Evolutionary conservation across 306 rosid genomes (phyloP), one percentile per base, ranked within the genome.

Genomic region (Quillaja saponaria): DNA sequence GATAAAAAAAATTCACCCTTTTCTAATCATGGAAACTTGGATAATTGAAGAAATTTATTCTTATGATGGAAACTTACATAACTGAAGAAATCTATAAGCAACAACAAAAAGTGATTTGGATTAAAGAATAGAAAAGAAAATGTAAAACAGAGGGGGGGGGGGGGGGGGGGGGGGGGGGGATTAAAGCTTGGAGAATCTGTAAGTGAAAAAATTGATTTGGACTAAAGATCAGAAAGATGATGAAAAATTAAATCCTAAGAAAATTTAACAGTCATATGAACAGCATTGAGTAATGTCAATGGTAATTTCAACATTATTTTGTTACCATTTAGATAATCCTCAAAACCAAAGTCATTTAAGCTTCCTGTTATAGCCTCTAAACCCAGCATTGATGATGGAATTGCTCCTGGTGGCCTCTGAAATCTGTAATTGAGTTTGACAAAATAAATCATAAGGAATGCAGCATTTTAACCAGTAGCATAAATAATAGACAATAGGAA

Each of bases 261-360:
- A 25, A 25, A 25, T 25, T 39, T 39, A 12, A 39, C 31, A 25
- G 31, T 39, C 7, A 39, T 39, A 2, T 39, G 31, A 25, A 25
- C 31, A 25, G 31, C 31, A 25, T 4, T 1, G 31, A 25, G 31
- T 25, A 25, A 25, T 25, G 31, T 25, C 31, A 25, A 25, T 25
- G 4, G 31, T 25, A 25, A 25, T 25, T 25, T 42, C 44, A 13
- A 51, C 62, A 60, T 59, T 49, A 18, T 35, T 60, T 55, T 25
- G 51, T 84, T 76, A 87, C 96, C 96, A 62, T 84, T 90, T 19
- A 90, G 81, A 72, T 77, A 90, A 72, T 90, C 96, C 69, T 80
- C 95, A 66, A 84, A 82, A 65, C 89, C 86, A 54, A 90, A 84
- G 74, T 77, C 76, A 65, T 82, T 86, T 61, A 90, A 72, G 52